Evolutionary conservation across 1,139 yeast species (phyloP).

Genomic region (Saccharomyces hybrid): DNA sequence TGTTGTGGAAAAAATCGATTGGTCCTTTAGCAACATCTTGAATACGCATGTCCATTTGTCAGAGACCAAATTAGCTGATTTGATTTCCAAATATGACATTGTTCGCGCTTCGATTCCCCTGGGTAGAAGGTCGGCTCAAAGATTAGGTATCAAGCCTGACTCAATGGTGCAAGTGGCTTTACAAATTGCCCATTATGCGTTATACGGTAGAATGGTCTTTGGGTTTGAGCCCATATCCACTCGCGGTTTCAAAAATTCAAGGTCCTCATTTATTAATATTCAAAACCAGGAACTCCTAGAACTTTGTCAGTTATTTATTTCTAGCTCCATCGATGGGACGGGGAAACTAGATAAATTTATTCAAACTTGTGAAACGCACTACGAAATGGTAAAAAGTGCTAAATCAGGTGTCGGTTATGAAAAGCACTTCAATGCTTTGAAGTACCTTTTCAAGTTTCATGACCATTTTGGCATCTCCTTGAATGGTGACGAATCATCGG

Average conservation of each 20-base stretch:
- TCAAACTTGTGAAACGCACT: conserved; percentile 48
- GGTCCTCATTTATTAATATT: conserved; percentile 61
- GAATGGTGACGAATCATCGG: conserved; percentile 32
- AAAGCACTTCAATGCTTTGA: conserved; percentile 58
- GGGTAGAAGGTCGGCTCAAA: conserved; percentile 43
- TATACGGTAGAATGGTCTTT: conserved; percentile 62
- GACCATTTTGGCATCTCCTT: conserved; percentile 35
- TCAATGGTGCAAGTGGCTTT: conserved; percentile 60
- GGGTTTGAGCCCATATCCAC: conserved; percentile 71
- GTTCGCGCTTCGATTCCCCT: conserved; percentile 37
- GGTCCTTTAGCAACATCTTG: conserved; percentile 44
- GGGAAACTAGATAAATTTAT: conserved; percentile 35
- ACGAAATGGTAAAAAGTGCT: conserved; percentile 42
- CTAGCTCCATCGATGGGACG: conserved; percentile 37
- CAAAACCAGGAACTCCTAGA: conserved; percentile 49
- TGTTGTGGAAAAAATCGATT: conserved; percentile 40
- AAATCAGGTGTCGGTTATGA: conserved; percentile 63
- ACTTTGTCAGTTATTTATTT: conserved; percentile 55
- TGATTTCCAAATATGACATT: conserved; percentile 63
- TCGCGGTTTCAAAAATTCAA: conserved; percentile 54
- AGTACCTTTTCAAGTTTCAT: conserved; percentile 39
- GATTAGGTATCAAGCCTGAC: conserved; percentile 52
- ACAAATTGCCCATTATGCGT: conserved; percentile 64
- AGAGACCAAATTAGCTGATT: conserved; percentile 68
- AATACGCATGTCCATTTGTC: conserved; percentile 51